phyloP scores from a whole-genome alignment of 306 rosid genomes.

The Glycyrrhiza uralensis region DNA sequence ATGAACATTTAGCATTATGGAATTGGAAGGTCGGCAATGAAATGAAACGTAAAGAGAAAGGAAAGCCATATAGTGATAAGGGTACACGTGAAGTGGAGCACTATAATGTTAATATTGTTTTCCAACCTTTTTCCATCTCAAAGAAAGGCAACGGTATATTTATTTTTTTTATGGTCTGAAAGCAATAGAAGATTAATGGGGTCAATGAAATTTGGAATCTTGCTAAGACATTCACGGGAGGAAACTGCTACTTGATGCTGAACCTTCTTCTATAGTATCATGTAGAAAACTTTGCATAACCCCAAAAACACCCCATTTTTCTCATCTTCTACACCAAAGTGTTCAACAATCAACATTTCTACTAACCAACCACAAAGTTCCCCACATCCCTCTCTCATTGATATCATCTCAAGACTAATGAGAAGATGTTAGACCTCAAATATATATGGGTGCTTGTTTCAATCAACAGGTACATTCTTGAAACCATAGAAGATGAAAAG shows the following conservation, averaged over 20 bases:
- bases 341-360: conserved; percentile 21
- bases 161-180: conserved; percentile 13
- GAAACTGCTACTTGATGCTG: conserved; percentile 30
- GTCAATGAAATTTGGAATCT: conserved; percentile 40
- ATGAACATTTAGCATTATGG: conserved; percentile 2
- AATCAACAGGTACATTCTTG: conserved; percentile 49
- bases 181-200: conserved; percentile 26
- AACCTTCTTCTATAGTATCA: conserved; percentile 1
- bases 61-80: conserved; percentile 25
- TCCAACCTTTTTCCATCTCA: conserved; percentile 23
- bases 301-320: too few species aligned
- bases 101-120: conserved; percentile 5
- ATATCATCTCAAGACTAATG: conserved; percentile 28
- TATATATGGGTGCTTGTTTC: conserved; percentile 50
- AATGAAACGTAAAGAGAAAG: conserved; percentile 30
- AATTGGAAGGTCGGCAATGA: conserved; percentile 1
- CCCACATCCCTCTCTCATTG: conserved; percentile 13
- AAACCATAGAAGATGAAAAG: conserved; percentile 41
- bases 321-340: conserved; percentile 17
- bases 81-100: conserved; percentile 30
- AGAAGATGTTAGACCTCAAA: conserved; percentile 51
- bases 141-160: conserved; percentile 24
- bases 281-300: conserved; percentile 2
- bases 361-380: conserved; percentile 23
- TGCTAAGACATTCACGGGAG: conserved; percentile 57